Evolutionary conservation across 148 eudicot genomes (phyloP), one percentile per base, ranked within the genome.

Genomic region (Rhododendron williamsianum): DNA sequence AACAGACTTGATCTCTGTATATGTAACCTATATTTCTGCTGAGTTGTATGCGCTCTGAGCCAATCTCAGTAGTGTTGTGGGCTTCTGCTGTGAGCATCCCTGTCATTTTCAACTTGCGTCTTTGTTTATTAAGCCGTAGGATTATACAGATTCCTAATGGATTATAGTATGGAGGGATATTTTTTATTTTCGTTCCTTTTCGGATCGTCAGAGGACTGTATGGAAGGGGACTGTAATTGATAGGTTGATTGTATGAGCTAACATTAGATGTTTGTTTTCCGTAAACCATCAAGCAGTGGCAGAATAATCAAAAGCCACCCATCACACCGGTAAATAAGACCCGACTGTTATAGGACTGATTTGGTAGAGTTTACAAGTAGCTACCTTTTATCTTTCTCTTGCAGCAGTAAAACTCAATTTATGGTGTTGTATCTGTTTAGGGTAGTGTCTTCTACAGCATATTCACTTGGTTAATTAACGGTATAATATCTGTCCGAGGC

Each of bases 1-100:
- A 85, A 76, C 30, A 30, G 30, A 30, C 85, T 58, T 77, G 15
- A 81, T 56, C 67, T 82, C 45, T 87, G 89, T 85, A 86, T 23
- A 65, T 65, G 87, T 89, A 87, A 58, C 76, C 69, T 11, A 43
- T n/a, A 49, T 58, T 52, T 11, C 18, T 36, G 72, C 63, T 46
- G 21, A 41, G 48, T 30, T 27, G 25, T 38, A 41, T n/a, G 84
- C 72, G 65, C 84, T 60, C 82, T 82, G 45, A 78, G 83, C 84
- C 76, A 8, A 54, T 78, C 35, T 78, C 84, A 52, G 87, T 82
- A 78, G 85, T 74, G 48, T 82, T 18, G 33, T 46, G 76, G 80
- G 85, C 85, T 80, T 85, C 71, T 11, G 63, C 73, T 25, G 30
- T 81, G 19, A 43, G 72, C 48, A 9, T 30, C 65, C 65, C 23